phyloP scores from a whole-genome alignment of 1,284 basidiomycete genomes.

The Cutaneotrichosporon cyanovorans region DNA sequence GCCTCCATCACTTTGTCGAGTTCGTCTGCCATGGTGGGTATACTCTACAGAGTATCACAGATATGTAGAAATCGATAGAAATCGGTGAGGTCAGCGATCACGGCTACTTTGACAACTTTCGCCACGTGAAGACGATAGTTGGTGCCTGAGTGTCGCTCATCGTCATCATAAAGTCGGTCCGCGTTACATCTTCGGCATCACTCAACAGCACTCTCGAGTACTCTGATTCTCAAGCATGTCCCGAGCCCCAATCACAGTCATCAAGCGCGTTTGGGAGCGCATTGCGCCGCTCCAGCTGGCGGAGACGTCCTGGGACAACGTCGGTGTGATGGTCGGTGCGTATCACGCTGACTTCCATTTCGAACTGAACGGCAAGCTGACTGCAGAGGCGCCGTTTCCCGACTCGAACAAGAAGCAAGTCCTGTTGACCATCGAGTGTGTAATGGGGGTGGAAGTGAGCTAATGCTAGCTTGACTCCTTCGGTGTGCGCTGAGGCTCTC shows the following conservation, averaged over 20 bases:
- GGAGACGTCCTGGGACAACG: constrained; percentile 79
- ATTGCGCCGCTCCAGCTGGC: constrained; percentile 79
- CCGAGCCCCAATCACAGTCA: constrained; percentile 21
- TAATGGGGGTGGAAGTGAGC: constrained; percentile 4
- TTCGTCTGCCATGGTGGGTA: constrained; percentile 3
- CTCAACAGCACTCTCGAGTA: neutral
- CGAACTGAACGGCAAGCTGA: neutral
- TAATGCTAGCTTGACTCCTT: constrained; percentile 61
- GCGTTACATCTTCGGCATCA: too few species aligned
- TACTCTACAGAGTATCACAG: too few species aligned
- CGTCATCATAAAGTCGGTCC: too few species aligned
- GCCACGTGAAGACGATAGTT: neutral
- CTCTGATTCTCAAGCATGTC: constrained; percentile 4
- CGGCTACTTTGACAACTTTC: neutral
- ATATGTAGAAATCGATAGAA: neutral
- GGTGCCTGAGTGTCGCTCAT: too few species aligned
- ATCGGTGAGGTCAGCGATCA: neutral
- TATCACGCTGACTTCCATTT: neutral
- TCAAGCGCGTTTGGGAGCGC: constrained; percentile 49
- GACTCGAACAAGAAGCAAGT: constrained; percentile 56
- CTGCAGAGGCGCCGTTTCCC: constrained; percentile 62
- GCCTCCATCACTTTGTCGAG: constrained; percentile 20
- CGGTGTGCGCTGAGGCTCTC: constrained; percentile 69
- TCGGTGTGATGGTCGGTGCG: constrained; percentile 70
- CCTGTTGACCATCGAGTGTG: constrained; percentile 78